Evolutionary conservation across 371 early-diverging fungal genomes (phyloP).

Genomic region (Mucor lusitanicus): DNA sequence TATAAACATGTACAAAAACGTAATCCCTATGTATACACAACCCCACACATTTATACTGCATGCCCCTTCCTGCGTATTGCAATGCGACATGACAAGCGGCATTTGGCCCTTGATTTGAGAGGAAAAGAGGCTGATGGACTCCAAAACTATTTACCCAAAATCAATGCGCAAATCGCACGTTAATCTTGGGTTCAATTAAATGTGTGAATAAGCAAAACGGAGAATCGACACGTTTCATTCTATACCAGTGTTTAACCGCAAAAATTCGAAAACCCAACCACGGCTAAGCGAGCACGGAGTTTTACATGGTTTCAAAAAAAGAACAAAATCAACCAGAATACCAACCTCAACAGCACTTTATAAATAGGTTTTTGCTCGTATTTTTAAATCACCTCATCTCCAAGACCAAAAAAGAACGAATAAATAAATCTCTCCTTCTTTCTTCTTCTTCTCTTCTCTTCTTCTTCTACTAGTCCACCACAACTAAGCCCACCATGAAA

Average conservation of each 20-base stretch:
- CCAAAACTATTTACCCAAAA: not conserved
- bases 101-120: not conserved
- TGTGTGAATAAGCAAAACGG: not conserved
- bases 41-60: not conserved
- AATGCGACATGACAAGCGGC: not conserved
- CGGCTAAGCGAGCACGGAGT: slow-evolving; percentile 3
- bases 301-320: slow-evolving; percentile 11
- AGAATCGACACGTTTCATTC: not conserved
- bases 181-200: not conserved
- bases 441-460: not conserved
- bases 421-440: not conserved
- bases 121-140: not conserved
- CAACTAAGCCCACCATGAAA: slow-evolving; percentile 21
- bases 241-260: not conserved
- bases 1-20: not conserved
- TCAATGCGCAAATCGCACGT: not conserved
- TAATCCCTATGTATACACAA: not conserved
- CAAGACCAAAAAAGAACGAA: not conserved
- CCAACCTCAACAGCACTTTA: not conserved
- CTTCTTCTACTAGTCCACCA: slow-evolving; percentile 1
- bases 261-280: slow-evolving; percentile 1
- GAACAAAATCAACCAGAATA: not conserved
- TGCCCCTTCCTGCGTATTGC: not conserved
- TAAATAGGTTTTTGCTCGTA: not conserved
- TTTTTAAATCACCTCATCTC: slow-evolving; percentile 8